Base-by-base conservation (phyloP, 2,329 filamentous ascomycete genomes). In the Didymella glomerata region DNA sequence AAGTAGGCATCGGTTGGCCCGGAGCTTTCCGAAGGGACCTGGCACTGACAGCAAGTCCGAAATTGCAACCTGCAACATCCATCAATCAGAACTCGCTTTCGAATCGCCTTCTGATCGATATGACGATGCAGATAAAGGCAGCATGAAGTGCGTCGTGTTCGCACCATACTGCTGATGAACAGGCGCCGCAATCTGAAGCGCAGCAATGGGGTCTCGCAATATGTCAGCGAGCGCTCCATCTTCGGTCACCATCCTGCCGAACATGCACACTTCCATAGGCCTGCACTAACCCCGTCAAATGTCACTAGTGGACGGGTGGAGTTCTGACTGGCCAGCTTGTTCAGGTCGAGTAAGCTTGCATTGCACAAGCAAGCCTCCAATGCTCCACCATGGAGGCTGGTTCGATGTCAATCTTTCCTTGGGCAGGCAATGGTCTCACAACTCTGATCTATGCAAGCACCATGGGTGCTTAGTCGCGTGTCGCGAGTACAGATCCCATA, bases 1-100 rank as follows among this genome's bases (percentile, higher is more conserved):
- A 13, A 16, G 13, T 20, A 22, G 8, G 20, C 11, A 20, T 16
- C 34, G 16, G 3, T 32, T 59, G 50, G 45, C 3, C 40, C 27
- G 40, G 46, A 50, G 42, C 32, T 20, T n/a, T 24, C 56, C 50
- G 46, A 22, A 32, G 20, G 45, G 32, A 40, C 45, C 40, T 49
- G 14, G 49, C 9, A 46, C 40, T 54, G 40, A 28, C 36, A 32
- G 49, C 28, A 53, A 9, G 5, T 45, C 18, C 45, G 46, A 59
- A 32, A 59, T 59, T 59, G 13, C 56, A 59, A 40, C n/a, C 25
- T 47, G 50, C 46, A 54, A 27, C 7, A 38, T 20, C 9, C 36
- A 22, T 22, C 18, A 40, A 40, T 40, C 36, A 22, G n/a, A 20
- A 3, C 10, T 5, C 2, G 9, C 14, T 2, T n/a, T n/a, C 32